Conservation (phyloP, 1,139 yeast species). For the Pichia cactophila region DNA sequence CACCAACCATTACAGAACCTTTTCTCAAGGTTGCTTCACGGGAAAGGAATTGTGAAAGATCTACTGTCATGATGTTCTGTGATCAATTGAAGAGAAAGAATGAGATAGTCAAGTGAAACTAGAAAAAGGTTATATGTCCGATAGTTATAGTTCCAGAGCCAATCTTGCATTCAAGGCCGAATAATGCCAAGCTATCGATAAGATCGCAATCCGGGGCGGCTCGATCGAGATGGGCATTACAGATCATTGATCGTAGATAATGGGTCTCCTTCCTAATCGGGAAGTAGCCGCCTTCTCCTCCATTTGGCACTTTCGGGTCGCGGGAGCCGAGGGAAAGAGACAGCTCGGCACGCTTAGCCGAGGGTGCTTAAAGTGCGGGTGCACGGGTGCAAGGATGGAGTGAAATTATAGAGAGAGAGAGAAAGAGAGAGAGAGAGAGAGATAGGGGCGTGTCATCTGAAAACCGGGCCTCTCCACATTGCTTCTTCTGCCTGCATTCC, state of each 20-base stretch:
- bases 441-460: not conserved
- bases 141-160: not conserved
- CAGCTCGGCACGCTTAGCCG: no score
- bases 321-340: not conserved
- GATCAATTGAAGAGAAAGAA: not conserved
- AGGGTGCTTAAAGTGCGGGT: no score
- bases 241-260: no score
- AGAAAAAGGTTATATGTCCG: no score
- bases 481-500: no score
- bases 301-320: no score
- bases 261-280: not conserved
- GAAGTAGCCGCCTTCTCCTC: not conserved
- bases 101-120: no score
- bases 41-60: constrained; percentile 23
- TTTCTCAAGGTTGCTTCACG: constrained; percentile 23
- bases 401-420: no score
- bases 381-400: not conserved
- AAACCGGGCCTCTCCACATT: no score
- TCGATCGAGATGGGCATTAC: no score
- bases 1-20: constrained; percentile 24
- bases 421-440: no score
- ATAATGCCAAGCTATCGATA: not conserved
- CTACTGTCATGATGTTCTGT: constrained; percentile 15
- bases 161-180: no score
- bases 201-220: not conserved